These are phyloP conservation scores for Suaeda aralocaspica DNA, from an alignment of 148 eudicot genomes.

Conservation along the genomic window DNA sequence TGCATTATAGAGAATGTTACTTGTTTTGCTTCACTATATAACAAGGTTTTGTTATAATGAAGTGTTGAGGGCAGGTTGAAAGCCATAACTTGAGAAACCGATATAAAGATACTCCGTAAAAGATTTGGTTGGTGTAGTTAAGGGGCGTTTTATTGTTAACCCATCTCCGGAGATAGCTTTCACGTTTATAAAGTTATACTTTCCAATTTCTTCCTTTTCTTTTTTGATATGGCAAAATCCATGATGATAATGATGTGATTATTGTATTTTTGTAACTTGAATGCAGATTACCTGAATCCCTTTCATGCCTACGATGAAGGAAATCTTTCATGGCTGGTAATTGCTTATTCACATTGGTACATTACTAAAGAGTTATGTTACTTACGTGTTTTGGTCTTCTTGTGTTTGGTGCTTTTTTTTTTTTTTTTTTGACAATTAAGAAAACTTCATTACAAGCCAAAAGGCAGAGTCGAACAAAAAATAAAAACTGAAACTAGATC, in stretches of 20 bases:
- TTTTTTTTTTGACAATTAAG: no score
- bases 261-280: constrained; percentile 8
- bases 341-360: neutral
- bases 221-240: neutral
- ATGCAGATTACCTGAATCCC: constrained; percentile 92
- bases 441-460: no score
- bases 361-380: neutral
- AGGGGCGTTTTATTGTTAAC: neutral
- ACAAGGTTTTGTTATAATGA: neutral
- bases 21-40: neutral
- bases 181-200: neutral
- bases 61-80: neutral
- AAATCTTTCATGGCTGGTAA: constrained; percentile 99
- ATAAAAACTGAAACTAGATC: no score
- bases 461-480: no score
- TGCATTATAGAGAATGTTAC: neutral
- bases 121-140: neutral
- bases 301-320: constrained; percentile 99
- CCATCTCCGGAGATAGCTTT: neutral
- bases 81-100: neutral
- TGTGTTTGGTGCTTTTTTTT: no score
- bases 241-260: constrained; percentile 8
- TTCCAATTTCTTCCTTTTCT: no score
- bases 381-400: neutral
- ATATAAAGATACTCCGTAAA: neutral